A percentile compares a stretch with the other conserved stretches of the same genome.
Conservation (phyloP, 805 yeast genomes). For the Yamadazyma nakazawae region DNA sequence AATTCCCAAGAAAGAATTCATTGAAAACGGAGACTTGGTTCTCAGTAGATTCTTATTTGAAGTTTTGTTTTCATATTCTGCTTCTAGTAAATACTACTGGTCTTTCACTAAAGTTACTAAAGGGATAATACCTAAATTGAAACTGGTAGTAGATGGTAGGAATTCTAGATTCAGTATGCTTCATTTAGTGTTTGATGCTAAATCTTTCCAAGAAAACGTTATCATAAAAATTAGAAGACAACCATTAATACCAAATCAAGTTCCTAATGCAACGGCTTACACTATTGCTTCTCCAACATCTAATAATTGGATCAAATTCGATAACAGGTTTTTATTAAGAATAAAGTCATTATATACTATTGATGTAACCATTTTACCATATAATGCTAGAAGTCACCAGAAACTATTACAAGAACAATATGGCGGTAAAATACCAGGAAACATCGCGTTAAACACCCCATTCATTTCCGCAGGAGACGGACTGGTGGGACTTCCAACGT, state of each 20-base stretch:
- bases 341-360: conserved; percentile 3
- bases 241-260: conserved; percentile 12
- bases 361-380: conserved; percentile 15
- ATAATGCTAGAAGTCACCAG: conserved; percentile 12
- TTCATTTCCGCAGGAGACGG: conserved; percentile 7
- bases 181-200: conserved; percentile 20
- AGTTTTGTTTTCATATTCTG: conserved; percentile 24
- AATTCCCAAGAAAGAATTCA: not conserved
- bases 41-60: conserved; percentile 30
- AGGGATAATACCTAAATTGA: conserved; percentile 26
- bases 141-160: conserved; percentile 2
- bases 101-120: conserved; percentile 36
- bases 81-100: conserved; percentile 38
- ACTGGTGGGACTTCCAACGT: conserved; percentile 17
- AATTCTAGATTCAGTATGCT: conserved; percentile 18
- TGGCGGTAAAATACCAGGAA: conserved; percentile 4
- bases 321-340: conserved; percentile 39
- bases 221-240: conserved; percentile 19
- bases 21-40: conserved; percentile 13
- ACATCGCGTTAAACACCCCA: conserved; percentile 7
- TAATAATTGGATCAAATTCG: conserved; percentile 34
- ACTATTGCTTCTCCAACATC: not conserved
- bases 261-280: not conserved
- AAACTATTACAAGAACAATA: conserved; percentile 3
- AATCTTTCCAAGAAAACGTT: conserved; percentile 1